Percentiles rank a stretch among this genome's conserved stretches.
These are phyloP conservation scores for Aquilaria yunnanensis DNA, from an alignment of 345 rosid species.

Conservation along the genomic window DNA sequence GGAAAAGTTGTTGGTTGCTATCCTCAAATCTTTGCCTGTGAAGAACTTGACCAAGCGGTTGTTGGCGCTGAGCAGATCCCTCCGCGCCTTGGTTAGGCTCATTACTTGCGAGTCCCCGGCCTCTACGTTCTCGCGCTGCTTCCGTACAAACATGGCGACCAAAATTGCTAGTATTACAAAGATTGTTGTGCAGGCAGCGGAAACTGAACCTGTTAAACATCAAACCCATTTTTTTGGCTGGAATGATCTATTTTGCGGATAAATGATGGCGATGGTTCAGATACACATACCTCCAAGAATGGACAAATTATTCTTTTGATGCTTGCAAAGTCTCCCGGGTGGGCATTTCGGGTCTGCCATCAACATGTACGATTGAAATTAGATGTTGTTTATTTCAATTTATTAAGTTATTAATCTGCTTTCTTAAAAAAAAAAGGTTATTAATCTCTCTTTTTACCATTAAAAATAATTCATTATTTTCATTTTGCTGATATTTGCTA, in stretches of 20 bases:
- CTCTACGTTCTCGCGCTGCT: slow-evolving; percentile 2
- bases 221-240: not conserved
- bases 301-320: slow-evolving; percentile 1
- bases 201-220: slow-evolving; percentile 4
- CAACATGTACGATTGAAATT: not conserved
- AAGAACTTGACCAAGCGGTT: slow-evolving; percentile 43
- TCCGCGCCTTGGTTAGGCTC: slow-evolving; percentile 4
- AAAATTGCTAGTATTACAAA: not conserved
- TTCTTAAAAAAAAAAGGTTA: too few relatives aligned
- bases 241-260: not conserved
- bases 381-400: too few relatives aligned
- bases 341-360: slow-evolving; percentile 1
- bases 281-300: slow-evolving; percentile 6
- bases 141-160: not conserved
- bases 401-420: too few relatives aligned
- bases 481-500: too few relatives aligned
- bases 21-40: slow-evolving; percentile 37
- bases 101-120: slow-evolving; percentile 3
- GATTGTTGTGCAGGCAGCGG: not conserved
- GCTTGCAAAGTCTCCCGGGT: slow-evolving; percentile 9
- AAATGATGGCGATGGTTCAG: not conserved
- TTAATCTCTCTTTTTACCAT: too few relatives aligned
- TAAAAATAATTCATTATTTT: too few relatives aligned
- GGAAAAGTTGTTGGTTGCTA: slow-evolving; percentile 57
- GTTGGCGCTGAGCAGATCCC: slow-evolving; percentile 16